A percentile compares a stretch with the other conserved stretches of the same genome.
These are phyloP conservation scores for Apiotrichum mycotoxinovorans DNA, from an alignment of 1,284 basidiomycete species.

Conservation along the genomic window DNA sequence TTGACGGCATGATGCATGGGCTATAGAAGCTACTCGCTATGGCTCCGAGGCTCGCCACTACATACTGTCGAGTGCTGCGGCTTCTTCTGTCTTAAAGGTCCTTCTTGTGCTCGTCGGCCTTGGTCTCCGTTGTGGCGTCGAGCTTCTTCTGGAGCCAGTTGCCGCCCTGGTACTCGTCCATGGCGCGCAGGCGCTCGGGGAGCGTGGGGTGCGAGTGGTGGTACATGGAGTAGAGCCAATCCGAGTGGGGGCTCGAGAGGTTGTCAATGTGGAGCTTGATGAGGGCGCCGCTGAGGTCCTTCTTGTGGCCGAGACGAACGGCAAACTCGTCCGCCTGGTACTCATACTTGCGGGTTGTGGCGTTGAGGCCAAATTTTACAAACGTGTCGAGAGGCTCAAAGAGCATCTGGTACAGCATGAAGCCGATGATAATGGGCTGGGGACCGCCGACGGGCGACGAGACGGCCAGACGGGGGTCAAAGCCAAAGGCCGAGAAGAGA, in stretches of 20 bases:
- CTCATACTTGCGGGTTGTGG: conserved; percentile 76
- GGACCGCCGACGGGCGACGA: conserved; percentile 53
- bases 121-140: conserved; percentile 2
- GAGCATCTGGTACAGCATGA: conserved; percentile 83
- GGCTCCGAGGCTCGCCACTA: no score
- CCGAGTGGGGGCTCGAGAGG: conserved; percentile 82
- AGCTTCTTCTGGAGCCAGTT: conserved; percentile 5
- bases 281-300: conserved; percentile 73
- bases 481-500: conserved; percentile 81
- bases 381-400: conserved; percentile 76
- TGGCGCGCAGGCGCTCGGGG: conserved; percentile 73
- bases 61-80: neutral
- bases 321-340: conserved; percentile 66
- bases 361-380: conserved; percentile 72
- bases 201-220: conserved; percentile 90
- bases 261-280: conserved; percentile 84
- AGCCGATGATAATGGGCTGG: conserved; percentile 80
- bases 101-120: conserved; percentile 6
- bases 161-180: conserved; percentile 56
- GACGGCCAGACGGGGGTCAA: conserved; percentile 60
- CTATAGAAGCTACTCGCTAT: conserved; percentile 1
- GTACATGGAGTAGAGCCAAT: conserved; percentile 88
- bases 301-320: conserved; percentile 43
- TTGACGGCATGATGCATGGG: conserved; percentile 1
- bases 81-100: neutral